These are phyloP conservation scores for Coemansia reversa DNA, from an alignment of 192 early-diverging fungal genomes.

Conservation along the genomic window DNA sequence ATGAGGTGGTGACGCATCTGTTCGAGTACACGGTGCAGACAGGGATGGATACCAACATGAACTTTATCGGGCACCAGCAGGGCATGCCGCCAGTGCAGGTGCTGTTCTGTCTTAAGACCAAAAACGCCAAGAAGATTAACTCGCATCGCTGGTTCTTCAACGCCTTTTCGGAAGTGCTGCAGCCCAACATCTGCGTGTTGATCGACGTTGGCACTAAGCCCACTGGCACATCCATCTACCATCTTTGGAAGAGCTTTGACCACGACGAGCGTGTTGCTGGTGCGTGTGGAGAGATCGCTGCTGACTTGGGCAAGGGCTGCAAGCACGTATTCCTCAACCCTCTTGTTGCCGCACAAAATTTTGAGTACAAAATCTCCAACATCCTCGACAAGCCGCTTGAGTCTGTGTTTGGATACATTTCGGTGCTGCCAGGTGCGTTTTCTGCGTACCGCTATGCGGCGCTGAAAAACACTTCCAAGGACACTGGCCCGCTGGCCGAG, in stretches of 20 bases:
- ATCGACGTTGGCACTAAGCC: slow-evolving; percentile 94
- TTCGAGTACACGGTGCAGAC: slow-evolving; percentile 91
- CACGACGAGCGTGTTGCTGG: slow-evolving; percentile 77
- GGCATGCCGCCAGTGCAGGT: slow-evolving; percentile 83
- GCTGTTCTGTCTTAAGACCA: slow-evolving; percentile 89
- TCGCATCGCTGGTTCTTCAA: slow-evolving; percentile 98
- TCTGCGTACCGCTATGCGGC: slow-evolving; percentile 92
- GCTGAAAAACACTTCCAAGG: slow-evolving; percentile 65
- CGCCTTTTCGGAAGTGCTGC: slow-evolving; percentile 78
- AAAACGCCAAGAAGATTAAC: slow-evolving; percentile 93
- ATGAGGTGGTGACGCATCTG: slow-evolving; percentile 75
- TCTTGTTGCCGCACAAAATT: slow-evolving; percentile 92
- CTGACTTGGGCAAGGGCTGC: slow-evolving; percentile 75
- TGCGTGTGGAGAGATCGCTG: slow-evolving; percentile 93
- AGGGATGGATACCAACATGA: slow-evolving; percentile 63
- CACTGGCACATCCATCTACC: slow-evolving; percentile 78
- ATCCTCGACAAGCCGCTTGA: slow-evolving; percentile 97
- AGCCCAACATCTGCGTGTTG: slow-evolving; percentile 86
- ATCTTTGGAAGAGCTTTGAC: slow-evolving; percentile 93
- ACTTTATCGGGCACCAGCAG: slow-evolving; percentile 65
- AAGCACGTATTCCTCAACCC: slow-evolving; percentile 72
- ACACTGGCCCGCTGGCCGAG: slow-evolving; percentile 65
- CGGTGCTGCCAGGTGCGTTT: slow-evolving; percentile 93
- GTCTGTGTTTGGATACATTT: slow-evolving; percentile 93
- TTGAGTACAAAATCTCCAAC: slow-evolving; percentile 99